phyloP scores from a whole-genome alignment of 83 land plant species.

The Isoetes engelmannii region DNA sequence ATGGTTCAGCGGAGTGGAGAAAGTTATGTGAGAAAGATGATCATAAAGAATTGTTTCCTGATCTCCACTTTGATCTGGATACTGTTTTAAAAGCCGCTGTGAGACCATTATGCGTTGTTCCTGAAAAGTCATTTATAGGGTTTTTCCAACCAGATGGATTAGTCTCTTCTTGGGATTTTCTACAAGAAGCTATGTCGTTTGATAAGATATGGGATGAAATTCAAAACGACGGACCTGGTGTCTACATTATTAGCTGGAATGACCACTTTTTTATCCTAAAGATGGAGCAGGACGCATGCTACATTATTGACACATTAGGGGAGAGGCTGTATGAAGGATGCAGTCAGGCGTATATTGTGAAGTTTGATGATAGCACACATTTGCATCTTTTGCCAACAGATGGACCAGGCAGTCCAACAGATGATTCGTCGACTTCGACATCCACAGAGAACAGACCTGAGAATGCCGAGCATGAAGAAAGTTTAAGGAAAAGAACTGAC shows the following conservation, averaged over 20 bases:
- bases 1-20: slow-evolving; percentile 80
- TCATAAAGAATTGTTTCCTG: slow-evolving; percentile 43
- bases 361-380: slow-evolving; percentile 47
- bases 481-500: background rate
- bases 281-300: slow-evolving; percentile 43
- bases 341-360: slow-evolving; percentile 66
- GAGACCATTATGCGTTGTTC: slow-evolving; percentile 42
- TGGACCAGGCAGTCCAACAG: slow-evolving; percentile 9
- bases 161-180: slow-evolving; percentile 45
- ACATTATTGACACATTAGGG: slow-evolving; percentile 73
- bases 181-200: slow-evolving; percentile 64
- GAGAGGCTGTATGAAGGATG: slow-evolving; percentile 73
- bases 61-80: slow-evolving; percentile 78
- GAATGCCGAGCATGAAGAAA: background rate
- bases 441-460: slow-evolving; percentile 7
- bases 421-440: background rate
- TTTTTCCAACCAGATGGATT: slow-evolving; percentile 57
- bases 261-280: slow-evolving; percentile 86
- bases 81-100: slow-evolving; percentile 49
- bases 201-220: slow-evolving; percentile 77
- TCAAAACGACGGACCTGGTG: slow-evolving; percentile 24
- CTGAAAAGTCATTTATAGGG: slow-evolving; percentile 57
- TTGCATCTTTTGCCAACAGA: slow-evolving; percentile 28
- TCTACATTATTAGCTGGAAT: slow-evolving; percentile 87
- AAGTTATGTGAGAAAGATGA: slow-evolving; percentile 49